These are phyloP conservation scores for Phialophora tarda DNA, from an alignment of 2,329 filamentous ascomycete species.

Conservation along the genomic window DNA sequence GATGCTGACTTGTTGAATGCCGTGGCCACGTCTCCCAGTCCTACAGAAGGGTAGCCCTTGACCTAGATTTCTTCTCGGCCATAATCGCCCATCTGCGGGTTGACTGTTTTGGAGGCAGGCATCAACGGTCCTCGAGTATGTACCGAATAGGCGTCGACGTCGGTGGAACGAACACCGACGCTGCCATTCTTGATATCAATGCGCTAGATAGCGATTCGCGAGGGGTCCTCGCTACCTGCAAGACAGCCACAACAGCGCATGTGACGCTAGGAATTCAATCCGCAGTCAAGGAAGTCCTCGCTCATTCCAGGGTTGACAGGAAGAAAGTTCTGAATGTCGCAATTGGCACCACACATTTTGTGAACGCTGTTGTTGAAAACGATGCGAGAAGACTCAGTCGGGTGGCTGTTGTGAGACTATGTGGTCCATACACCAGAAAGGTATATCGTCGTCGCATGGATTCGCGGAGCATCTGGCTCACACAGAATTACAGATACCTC, in stretches of 20 bases:
- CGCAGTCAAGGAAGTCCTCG: conserved; percentile 54
- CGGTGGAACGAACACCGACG: conserved; percentile 51
- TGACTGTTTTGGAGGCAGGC: not conserved
- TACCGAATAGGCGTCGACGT: conserved; percentile 55
- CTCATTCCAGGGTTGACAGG: conserved; percentile 47
- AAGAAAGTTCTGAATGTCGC: conserved; percentile 54
- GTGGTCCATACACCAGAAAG: conserved; percentile 53
- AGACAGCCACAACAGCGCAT: conserved; percentile 58
- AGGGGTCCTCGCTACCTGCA: conserved; percentile 56
- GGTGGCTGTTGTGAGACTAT: conserved; percentile 56
- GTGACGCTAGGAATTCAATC: conserved; percentile 57
- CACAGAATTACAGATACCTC: conserved; percentile 45
- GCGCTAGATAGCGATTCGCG: conserved; percentile 45
- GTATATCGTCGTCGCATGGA: conserved; percentile 26
- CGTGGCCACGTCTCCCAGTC: not conserved
- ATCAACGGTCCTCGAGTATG: conserved; percentile 18
- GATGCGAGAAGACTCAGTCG: conserved; percentile 52
- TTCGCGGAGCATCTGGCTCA: conserved; percentile 17
- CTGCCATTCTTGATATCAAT: conserved; percentile 54
- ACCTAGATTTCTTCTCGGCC: not conserved
- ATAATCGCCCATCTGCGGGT: not conserved
- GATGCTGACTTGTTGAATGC: not conserved
- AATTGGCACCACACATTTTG: conserved; percentile 59
- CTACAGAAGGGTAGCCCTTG: not conserved
- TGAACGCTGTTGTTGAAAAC: conserved; percentile 57